Conservation (phyloP, 2,329 filamentous ascomycete species). For the Penicillium sp. region DNA sequence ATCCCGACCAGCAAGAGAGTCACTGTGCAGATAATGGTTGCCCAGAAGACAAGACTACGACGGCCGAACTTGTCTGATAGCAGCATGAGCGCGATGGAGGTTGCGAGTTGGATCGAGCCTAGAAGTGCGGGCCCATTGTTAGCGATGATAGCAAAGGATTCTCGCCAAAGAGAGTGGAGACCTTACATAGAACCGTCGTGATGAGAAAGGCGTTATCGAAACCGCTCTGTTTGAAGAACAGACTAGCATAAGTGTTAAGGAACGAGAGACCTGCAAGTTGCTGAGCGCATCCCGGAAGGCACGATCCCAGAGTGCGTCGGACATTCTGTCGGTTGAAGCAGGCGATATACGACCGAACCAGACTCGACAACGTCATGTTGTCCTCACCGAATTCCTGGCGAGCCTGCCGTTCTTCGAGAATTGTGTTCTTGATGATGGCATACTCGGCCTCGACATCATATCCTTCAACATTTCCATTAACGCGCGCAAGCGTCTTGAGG, state of each 20-base stretch:
- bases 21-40: background rate
- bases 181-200: background rate
- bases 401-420: constrained; percentile 1
- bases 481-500: background rate
- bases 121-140: too few species aligned
- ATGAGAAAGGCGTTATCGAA: constrained; percentile 1
- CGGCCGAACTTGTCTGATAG: background rate
- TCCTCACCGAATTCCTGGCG: background rate
- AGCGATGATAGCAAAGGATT: too few species aligned
- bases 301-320: background rate
- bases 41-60: background rate
- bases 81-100: background rate
- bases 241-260: constrained; percentile 4
- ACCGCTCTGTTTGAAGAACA: constrained; percentile 3
- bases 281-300: constrained; percentile 2
- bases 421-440: constrained; percentile 7
- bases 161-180: background rate
- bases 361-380: background rate
- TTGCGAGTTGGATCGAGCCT: constrained; percentile 2
- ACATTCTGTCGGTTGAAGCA: constrained; percentile 6
- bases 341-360: background rate
- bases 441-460: constrained; percentile 4
- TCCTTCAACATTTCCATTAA: background rate
- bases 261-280: constrained; percentile 4
- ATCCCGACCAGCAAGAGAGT: background rate